phyloP scores from a whole-genome alignment of 306 rosid genomes.

The Psophocarpus tetragonolobus region DNA sequence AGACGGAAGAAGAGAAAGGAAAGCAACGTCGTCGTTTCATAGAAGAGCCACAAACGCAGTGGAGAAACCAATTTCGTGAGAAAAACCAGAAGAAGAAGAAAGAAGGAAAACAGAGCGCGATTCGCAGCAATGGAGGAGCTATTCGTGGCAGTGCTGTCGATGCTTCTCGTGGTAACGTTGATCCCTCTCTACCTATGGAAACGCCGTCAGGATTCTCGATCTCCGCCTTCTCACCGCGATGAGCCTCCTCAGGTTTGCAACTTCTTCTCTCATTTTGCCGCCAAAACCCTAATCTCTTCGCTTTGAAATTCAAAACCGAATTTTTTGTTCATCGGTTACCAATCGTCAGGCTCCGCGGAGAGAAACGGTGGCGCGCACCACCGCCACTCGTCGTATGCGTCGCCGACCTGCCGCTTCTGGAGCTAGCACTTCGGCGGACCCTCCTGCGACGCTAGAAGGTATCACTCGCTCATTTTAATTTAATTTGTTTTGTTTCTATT shows the following conservation, averaged over 20 bases:
- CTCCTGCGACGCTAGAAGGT: conserved; percentile 64
- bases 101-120: neutral
- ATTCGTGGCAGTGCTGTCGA: conserved; percentile 55
- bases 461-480: neutral
- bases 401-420: conserved; percentile 81
- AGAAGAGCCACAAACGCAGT: neutral
- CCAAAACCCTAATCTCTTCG: conserved; percentile 26
- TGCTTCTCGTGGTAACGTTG: conserved; percentile 59
- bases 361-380: conserved; percentile 75
- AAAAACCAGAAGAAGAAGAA: neutral
- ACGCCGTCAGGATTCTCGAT: conserved; percentile 65
- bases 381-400: conserved; percentile 84
- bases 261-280: conserved; percentile 5
- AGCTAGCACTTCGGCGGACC: conserved; percentile 77
- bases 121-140: conserved; percentile 66
- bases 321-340: neutral
- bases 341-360: conserved; percentile 60
- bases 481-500: neutral
- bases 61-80: neutral
- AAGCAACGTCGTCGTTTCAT: neutral
- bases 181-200: conserved; percentile 87
- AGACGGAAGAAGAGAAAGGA: neutral
- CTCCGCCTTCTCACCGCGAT: conserved; percentile 42
- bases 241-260: conserved; percentile 74
- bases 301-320: neutral